These are phyloP conservation scores for Orbilia oligospora DNA, from an alignment of 2,329 filamentous ascomycete genomes.

Conservation along the genomic window DNA sequence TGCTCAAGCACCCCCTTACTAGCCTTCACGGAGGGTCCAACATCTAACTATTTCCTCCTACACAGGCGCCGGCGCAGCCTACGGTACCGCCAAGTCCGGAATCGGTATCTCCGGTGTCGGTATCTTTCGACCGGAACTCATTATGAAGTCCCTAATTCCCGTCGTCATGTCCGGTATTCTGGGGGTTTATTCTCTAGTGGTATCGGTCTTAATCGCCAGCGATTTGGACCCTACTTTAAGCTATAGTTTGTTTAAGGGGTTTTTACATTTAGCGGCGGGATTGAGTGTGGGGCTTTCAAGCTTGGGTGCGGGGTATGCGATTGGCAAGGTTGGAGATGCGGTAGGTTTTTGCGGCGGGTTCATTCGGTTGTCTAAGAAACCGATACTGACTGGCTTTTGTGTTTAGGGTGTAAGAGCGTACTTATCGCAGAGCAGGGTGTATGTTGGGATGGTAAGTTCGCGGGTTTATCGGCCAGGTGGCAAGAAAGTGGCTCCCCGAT, in stretches of 20 bases:
- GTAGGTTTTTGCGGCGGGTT: conserved; percentile 69
- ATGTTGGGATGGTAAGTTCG: conserved; percentile 96
- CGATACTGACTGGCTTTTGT: conserved; percentile 27
- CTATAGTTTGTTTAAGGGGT: conserved; percentile 90
- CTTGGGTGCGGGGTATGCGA: conserved; percentile 94
- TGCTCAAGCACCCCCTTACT: conserved; percentile 24
- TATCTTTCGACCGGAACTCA: conserved; percentile 86
- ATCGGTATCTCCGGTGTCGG: conserved; percentile 89
- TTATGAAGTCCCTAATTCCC: conserved; percentile 78
- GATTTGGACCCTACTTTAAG: conserved; percentile 78
- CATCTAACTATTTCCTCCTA: background rate
- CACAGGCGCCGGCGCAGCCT: conserved; percentile 76
- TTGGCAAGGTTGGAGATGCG: conserved; percentile 94
- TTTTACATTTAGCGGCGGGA: conserved; percentile 93
- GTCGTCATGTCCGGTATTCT: conserved; percentile 99
- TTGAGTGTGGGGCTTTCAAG: conserved; percentile 92
- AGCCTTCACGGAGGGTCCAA: background rate
- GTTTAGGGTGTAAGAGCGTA: conserved; percentile 83
- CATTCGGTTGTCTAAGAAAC: background rate
- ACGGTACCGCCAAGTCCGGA: conserved; percentile 85
- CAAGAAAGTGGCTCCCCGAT: background rate
- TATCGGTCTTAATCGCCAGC: conserved; percentile 93
- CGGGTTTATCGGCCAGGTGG: conserved; percentile 70
- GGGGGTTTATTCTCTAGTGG: conserved; percentile 96
- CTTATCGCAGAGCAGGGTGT: conserved; percentile 95